These are phyloP conservation scores for Zalerion maritima DNA, from an alignment of 495 filamentous ascomycete species.

Conservation along the genomic window DNA sequence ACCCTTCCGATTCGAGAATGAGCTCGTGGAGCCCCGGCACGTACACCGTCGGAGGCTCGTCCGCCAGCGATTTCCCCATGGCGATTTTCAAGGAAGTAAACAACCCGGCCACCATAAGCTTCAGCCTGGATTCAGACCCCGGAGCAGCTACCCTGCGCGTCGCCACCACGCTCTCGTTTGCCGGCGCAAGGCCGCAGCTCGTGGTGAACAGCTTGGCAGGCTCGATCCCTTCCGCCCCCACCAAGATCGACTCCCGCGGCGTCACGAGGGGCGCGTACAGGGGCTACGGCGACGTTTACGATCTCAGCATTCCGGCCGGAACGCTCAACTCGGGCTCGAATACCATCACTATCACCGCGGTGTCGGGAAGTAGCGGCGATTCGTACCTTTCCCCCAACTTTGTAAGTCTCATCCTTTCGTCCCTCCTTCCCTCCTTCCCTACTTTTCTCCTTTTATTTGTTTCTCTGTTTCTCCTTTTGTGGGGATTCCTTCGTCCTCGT, in stretches of 20 bases:
- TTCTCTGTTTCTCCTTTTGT: too few species aligned
- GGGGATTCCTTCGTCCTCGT: too few species aligned
- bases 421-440: not conserved
- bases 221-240: conserved; percentile 36
- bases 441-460: too few species aligned
- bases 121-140: conserved; percentile 35
- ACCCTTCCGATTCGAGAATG: conserved; percentile 50
- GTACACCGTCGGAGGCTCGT: conserved; percentile 41
- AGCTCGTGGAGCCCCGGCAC: conserved; percentile 40
- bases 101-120: conserved; percentile 45
- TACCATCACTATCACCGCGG: conserved; percentile 45
- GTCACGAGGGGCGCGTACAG: conserved; percentile 51
- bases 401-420: conserved; percentile 25
- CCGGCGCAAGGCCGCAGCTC: conserved; percentile 34
- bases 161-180: conserved; percentile 48
- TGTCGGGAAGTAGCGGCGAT: conserved; percentile 42
- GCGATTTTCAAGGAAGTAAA: conserved; percentile 48
- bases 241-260: conserved; percentile 48
- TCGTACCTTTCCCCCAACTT: conserved; percentile 45
- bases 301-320: conserved; percentile 37
- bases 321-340: conserved; percentile 43
- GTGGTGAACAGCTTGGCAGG: conserved; percentile 37
- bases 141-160: conserved; percentile 45
- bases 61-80: conserved; percentile 45
- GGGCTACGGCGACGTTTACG: conserved; percentile 46